Base-by-base conservation (phyloP, 805 yeast species). In the Metschnikowia colocasiae region DNA sequence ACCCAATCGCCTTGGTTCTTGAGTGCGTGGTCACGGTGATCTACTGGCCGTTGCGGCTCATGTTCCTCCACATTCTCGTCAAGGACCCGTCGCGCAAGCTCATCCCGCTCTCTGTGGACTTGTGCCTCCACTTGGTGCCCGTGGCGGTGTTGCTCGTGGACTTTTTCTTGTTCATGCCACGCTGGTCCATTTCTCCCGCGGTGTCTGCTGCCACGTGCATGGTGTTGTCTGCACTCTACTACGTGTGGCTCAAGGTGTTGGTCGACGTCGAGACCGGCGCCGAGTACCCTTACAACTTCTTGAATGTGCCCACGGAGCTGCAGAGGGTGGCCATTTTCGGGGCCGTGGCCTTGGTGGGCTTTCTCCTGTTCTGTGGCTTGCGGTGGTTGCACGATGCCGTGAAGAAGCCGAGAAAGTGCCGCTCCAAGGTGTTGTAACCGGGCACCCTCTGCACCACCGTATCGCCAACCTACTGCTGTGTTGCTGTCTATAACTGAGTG, bases 31-130 rank as follows among this genome's bases (percentile, higher is more conserved):
- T 86, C 15, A 72, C 87, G 0, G 29, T 67, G 1, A 78, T 85
- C 13, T 86, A 86, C 61, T 86, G 94, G 92, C 80, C 83, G 0
- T 70, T 85, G 53, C 68, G 81, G 52, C 47, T 84, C 15, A 78
- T 81, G 56, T 74, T 75, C 43, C 58, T 75, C 30, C 66, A 69
- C 18, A 59, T 81, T 45, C 81, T 85, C 32, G 64, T 77, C 43
- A 54, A 61, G 13, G 69, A 68, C 43, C 65, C 64, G 10, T 51
- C 47, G 4, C 65, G 53, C 5, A 53, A 61, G 35, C 56, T 63
- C 5, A 68, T 83, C 23, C 82, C 85, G 1, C 18, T 81, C 13
- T 27, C 52, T 1, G 67, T 80, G 5, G 92, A 85, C 59, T 51
- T 83, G 32, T 61, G 79, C 6, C 73, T 85, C 51, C 91, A 85